Conservation (phyloP, 2,329 filamentous ascomycete species). For the Pseudogymnoascus sp. region DNA sequence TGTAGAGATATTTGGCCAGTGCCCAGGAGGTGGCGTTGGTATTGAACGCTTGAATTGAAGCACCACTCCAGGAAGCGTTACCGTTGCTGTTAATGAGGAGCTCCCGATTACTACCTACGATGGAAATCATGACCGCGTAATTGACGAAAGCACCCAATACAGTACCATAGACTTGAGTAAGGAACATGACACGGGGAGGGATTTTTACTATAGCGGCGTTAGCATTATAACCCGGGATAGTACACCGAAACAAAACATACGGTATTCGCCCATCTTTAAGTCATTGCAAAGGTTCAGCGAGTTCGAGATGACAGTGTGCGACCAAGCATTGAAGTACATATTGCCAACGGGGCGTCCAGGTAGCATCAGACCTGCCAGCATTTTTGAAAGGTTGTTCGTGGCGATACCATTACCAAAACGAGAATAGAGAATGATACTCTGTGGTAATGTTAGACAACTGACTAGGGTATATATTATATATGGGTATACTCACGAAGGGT, state of each 20-base stretch:
- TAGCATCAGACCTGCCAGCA: slow-evolving; percentile 41
- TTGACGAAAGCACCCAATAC: slow-evolving; percentile 37
- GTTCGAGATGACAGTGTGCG: slow-evolving; percentile 46
- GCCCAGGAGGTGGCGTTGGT: slow-evolving; percentile 38
- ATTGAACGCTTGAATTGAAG: slow-evolving; percentile 39
- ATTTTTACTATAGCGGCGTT: slow-evolving; percentile 38
- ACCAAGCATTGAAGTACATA: slow-evolving; percentile 46
- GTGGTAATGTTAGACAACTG: slow-evolving; percentile 12
- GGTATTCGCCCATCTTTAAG: slow-evolving; percentile 51
- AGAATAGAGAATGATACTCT: slow-evolving; percentile 45
- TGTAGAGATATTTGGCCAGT: slow-evolving; percentile 46
- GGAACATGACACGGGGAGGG: slow-evolving; percentile 35
- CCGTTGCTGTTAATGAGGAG: slow-evolving; percentile 35
- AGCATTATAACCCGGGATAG: slow-evolving; percentile 13
- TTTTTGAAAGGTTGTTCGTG: slow-evolving; percentile 49
- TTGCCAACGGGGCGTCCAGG: slow-evolving; percentile 34
- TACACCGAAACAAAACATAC: slow-evolving; percentile 27
- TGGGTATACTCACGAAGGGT: slow-evolving; percentile 35
- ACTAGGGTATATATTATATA: neutral
- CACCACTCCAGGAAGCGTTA: slow-evolving; percentile 40
- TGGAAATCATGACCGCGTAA: slow-evolving; percentile 38
- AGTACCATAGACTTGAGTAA: slow-evolving; percentile 36
- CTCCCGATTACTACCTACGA: slow-evolving; percentile 35
- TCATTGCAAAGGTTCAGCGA: slow-evolving; percentile 43
- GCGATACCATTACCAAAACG: slow-evolving; percentile 49